A percentile compares a stretch with the other conserved stretches of the same genome.
Evolutionary conservation across 768 basidiomycete genomes (phyloP).

Genomic region (Calvatia gigantea): DNA sequence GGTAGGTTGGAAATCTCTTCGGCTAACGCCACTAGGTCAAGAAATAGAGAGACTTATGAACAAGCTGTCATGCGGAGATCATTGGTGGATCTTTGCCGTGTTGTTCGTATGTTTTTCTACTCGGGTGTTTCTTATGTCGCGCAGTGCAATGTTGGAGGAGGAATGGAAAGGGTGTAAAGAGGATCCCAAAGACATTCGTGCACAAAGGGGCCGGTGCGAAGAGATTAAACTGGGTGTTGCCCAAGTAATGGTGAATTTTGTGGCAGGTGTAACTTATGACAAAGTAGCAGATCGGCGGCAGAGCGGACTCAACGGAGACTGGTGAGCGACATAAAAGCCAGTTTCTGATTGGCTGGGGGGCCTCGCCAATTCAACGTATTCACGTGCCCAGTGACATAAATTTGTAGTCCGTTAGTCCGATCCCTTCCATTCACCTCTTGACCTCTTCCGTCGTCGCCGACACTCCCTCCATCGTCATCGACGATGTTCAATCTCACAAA

Average conservation of each 20-base stretch:
- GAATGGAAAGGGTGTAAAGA: neutral
- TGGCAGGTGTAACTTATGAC: no score
- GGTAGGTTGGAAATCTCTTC: neutral
- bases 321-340: slow-evolving; percentile 23
- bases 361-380: slow-evolving; percentile 17
- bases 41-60: neutral
- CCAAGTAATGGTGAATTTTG: slow-evolving; percentile 15
- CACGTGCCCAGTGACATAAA: slow-evolving; percentile 39
- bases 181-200: slow-evolving; percentile 11
- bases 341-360: slow-evolving; percentile 29
- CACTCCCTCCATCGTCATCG: slow-evolving; percentile 31
- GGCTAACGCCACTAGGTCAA: neutral
- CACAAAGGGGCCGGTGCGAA: slow-evolving; percentile 18
- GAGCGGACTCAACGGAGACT: slow-evolving; percentile 21
- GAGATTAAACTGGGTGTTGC: slow-evolving; percentile 17
- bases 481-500: slow-evolving; percentile 64
- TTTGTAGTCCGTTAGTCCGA: slow-evolving; percentile 32
- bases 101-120: neutral
- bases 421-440: slow-evolving; percentile 31
- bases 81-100: neutral
- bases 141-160: neutral
- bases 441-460: slow-evolving; percentile 25
- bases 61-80: neutral
- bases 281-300: neutral
- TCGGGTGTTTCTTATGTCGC: neutral